A percentile compares a stretch with the other conserved stretches of the same genome.
Evolutionary conservation across 495 filamentous ascomycete genomes (phyloP).

Genomic region (Penicillium paxilli): DNA sequence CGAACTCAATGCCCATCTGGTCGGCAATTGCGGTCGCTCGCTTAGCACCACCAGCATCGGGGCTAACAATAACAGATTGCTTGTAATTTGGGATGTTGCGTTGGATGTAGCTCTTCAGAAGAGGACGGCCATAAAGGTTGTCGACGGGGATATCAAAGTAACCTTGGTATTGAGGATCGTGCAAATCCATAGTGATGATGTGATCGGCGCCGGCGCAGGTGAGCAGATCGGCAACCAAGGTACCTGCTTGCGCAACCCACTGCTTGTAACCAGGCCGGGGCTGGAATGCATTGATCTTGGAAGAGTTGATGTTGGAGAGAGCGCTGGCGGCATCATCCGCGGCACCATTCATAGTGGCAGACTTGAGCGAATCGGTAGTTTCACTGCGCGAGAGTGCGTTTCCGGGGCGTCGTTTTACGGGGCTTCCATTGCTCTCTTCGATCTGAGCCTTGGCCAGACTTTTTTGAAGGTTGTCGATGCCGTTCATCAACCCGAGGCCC

Average conservation of each 20-base stretch:
- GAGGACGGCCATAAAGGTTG: slow-evolving; percentile 86
- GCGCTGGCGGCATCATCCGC: slow-evolving; percentile 56
- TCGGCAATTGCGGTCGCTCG: slow-evolving; percentile 96
- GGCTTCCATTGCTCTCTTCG: slow-evolving; percentile 50
- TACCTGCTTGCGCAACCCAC: slow-evolving; percentile 98
- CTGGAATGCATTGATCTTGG: slow-evolving; percentile 61
- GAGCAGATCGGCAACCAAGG: slow-evolving; percentile 88
- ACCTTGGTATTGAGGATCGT: slow-evolving; percentile 97
- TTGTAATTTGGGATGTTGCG: slow-evolving; percentile 83
- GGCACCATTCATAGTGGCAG: slow-evolving; percentile 36
- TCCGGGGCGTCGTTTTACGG: slow-evolving; percentile 39
- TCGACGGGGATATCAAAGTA: slow-evolving; percentile 99
- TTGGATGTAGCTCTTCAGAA: slow-evolving; percentile 88
- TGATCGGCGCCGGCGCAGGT: slow-evolving; percentile 97
- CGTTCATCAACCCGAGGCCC: slow-evolving; percentile 61
- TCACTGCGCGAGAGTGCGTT: slow-evolving; percentile 55
- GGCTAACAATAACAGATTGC: slow-evolving; percentile 89
- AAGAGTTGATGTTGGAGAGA: slow-evolving; percentile 41
- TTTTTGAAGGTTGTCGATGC: slow-evolving; percentile 63
- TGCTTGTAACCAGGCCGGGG: slow-evolving; percentile 93
- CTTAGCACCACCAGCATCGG: slow-evolving; percentile 96
- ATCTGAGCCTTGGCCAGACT: slow-evolving; percentile 62
- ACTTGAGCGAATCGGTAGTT: slow-evolving; percentile 60
- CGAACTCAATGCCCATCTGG: slow-evolving; percentile 87
- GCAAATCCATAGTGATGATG: slow-evolving; percentile 92